Base-by-base conservation (phyloP, 768 basidiomycete species). In the Leucocoprinus leucothites region DNA sequence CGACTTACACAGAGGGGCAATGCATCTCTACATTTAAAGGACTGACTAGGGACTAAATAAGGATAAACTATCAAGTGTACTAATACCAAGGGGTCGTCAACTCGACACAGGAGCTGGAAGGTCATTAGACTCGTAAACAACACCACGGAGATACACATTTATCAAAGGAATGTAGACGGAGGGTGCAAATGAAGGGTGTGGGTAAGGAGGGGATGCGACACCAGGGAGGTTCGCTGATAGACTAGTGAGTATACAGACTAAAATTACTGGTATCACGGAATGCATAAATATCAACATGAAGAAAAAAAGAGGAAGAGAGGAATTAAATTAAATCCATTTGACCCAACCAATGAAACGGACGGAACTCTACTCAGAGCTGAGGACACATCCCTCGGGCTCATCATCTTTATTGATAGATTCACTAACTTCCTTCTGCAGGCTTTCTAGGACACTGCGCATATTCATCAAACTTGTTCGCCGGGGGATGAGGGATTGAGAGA, bases 381-480 rank as follows among this genome's bases (percentile, higher is more conserved):
- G 43, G 26, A 53, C 16, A n/a, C 38, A 38, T 3, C 16, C 38
- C 16, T 38, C 43, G 21, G 28, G 26, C 21, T 45, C 34, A 22
- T 24, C 35, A 11, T 53, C 52, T 18, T 44, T 28, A 36, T n/a
- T 34, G 13, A 16, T 22, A 34, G 21, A 19, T 31, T 34, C 43
- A 34, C 21, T 34, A 19, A 53, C 43, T 44, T 53, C 52, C 44
- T n/a, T 35, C 22, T 26, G 11, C 31, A 53, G 26, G 36, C 18
- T 46, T 22, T 28, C 44, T 9, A 53, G 21, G 9, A 53, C n/a
- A 5, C 14, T 31, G 9, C 19, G 13, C 44, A 53, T 53, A 26
- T 46, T 38, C 52, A 53, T 53, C 42, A 28, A 19, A 36, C 52
- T 53, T 25, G 34, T 24, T 35, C 43, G 43, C 21, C 34, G 34